Base-by-base conservation (phyloP, 257 asterid genomes). In the Solanum ossicruentum region DNA sequence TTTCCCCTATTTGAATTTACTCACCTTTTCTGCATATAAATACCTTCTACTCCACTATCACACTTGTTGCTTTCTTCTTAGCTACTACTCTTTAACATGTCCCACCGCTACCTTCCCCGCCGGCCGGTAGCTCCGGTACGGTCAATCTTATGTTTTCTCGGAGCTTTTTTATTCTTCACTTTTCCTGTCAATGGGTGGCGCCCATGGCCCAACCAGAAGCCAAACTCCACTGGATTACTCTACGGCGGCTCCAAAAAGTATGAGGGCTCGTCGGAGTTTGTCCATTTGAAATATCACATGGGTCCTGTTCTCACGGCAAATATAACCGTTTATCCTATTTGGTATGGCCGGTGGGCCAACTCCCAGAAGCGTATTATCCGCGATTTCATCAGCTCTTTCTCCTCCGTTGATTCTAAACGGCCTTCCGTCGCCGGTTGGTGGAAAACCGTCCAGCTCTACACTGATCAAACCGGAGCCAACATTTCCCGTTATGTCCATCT, bases 251-350 rank as follows among this genome's bases (percentile, higher is more conserved):
- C 98, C 5, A 93, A 95, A 78, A 95, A 93, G 80, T 95, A 85
- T 83, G 99, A 95, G 75, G 99, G 99, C 82, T 94, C 99, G 26
- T 93, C 98, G 84, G 94, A 93, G 52, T 93, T 95, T 21, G 96
- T 94, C 16, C 84, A 93, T 45, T 20, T 95, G 45, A 94, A 80
- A 80, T 95, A 95, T 93, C 98, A 95, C 89, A 95, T 94, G 97
- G 99, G 99, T 75, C 98, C 98, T 23, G 93, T 95, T 82, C 95
- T 95, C 79, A 91, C 97, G 75, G 92, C 93, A 1, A 90, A 92
- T 60, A 93, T 95, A 80, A 94, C 98, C 55, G 93, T 94, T 4
- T 92, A 92, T 88, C 98, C 97, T 6, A 94, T 95, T 7, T 95
- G 99, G 99, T 95, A 95, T 91, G 99, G 98, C 69, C 60, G 52